A percentile compares a stretch with the other conserved stretches of the same genome.
Conservation (phyloP, 2,329 filamentous ascomycete species). For the Moelleriella libera region DNA sequence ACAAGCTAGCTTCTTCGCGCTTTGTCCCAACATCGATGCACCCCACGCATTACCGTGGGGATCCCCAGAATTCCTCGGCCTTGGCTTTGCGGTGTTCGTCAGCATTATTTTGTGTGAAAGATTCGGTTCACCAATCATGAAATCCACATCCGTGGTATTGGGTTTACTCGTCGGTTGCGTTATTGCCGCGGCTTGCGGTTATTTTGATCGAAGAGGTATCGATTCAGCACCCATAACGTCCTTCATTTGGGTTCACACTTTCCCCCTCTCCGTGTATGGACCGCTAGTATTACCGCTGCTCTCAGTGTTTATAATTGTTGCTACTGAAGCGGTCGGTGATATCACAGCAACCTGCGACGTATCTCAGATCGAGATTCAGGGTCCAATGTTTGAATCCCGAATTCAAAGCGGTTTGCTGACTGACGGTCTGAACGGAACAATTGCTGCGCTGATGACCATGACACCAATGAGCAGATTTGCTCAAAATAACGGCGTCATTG, state of each 20-base stretch:
- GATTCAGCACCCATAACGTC: constrained; percentile 55
- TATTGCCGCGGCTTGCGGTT: constrained; percentile 63
- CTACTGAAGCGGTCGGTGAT: constrained; percentile 68
- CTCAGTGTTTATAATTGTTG: constrained; percentile 56
- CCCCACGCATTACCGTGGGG: constrained; percentile 67
- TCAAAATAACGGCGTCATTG: constrained; percentile 77
- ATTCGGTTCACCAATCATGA: constrained; percentile 75
- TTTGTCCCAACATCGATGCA: constrained; percentile 53
- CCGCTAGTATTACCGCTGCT: constrained; percentile 61
- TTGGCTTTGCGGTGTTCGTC: constrained; percentile 68
- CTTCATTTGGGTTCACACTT: constrained; percentile 71
- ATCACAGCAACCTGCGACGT: constrained; percentile 75
- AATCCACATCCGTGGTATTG: constrained; percentile 61
- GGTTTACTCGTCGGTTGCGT: constrained; percentile 65
- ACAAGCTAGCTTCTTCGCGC: constrained; percentile 31
- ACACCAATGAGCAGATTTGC: constrained; percentile 71
- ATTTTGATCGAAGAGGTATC: constrained; percentile 63
- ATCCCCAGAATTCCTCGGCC: constrained; percentile 59
- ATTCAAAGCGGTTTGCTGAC: constrained; percentile 70
- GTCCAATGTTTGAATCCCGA: constrained; percentile 56
- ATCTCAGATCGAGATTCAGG: constrained; percentile 59
- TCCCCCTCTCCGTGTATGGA: constrained; percentile 56
- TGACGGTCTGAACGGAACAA: constrained; percentile 61
- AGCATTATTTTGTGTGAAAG: constrained; percentile 71
- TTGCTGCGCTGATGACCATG: constrained; percentile 66